Evolutionary conservation across 306 rosid species (phyloP).

Genomic region (Acacia crassicarpa): DNA sequence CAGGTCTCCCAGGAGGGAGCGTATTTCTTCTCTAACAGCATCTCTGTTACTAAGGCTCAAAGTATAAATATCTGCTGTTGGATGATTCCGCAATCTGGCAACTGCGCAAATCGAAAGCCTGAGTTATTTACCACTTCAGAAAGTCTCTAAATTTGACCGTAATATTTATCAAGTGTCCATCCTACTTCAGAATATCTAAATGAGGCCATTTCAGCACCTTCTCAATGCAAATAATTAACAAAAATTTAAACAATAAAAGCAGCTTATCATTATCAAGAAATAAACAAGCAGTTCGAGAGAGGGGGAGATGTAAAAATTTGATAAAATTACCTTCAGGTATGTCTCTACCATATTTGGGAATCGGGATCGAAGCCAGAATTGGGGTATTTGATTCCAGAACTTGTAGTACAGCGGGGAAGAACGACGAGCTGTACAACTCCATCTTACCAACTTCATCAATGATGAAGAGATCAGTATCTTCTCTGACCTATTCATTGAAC

Average conservation of each 20-base stretch:
- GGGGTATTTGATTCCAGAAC: slow-evolving; percentile 77
- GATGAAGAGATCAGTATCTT: slow-evolving; percentile 72
- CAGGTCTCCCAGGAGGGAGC: slow-evolving; percentile 47
- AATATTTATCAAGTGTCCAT: neutral
- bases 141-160: neutral
- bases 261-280: neutral
- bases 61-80: slow-evolving; percentile 60
- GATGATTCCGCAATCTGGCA: slow-evolving; percentile 73
- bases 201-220: neutral
- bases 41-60: slow-evolving; percentile 64
- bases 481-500: slow-evolving; percentile 52
- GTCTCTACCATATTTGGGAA: slow-evolving; percentile 72
- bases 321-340: slow-evolving; percentile 65
- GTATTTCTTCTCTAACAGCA: slow-evolving; percentile 56
- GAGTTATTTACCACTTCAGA: slow-evolving; percentile 22
- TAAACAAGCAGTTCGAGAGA: slow-evolving; percentile 17
- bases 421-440: slow-evolving; percentile 82
- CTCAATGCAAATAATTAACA: neutral
- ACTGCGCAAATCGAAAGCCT: slow-evolving; percentile 48
- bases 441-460: slow-evolving; percentile 90
- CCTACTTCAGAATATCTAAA: neutral
- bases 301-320: neutral
- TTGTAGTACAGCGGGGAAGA: slow-evolving; percentile 76
- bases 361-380: slow-evolving; percentile 77
- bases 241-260: neutral